Base-by-base conservation (phyloP, 352 stramenopile genomes). In the Globisporangium orthogonon region DNA sequence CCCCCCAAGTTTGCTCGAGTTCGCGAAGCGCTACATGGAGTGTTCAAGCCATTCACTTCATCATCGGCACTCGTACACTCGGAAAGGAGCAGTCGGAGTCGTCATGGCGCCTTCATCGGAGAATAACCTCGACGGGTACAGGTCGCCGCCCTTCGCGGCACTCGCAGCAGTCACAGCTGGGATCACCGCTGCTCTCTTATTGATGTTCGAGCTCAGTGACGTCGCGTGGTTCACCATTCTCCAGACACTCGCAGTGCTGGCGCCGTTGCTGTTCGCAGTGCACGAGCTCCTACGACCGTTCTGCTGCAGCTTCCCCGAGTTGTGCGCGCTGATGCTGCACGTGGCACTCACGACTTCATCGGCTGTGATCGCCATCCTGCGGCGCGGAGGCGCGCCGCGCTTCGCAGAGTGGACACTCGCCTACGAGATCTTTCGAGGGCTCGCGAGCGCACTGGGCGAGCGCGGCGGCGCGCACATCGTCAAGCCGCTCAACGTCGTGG, bases 341-440 rank as follows among this genome's bases (percentile, higher is more conserved):
- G 66, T 74, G 4, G 23, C 18, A 30, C 44, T 35, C 15, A 63
- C 69, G 4, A 55, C 31, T 2, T 7, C 35, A 14, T 1, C 4
- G 4, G 45, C 54, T 15, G 30, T 60, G 9, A 9, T 17, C 7
- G 18, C 31, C 30, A 60, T 60, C 47, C 44, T 70, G 1, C 56
- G 50, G 1, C 69, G 76, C n/a, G 71, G 71, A 0, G 75, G 65
- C 48, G 55, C 54, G 35, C 65, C 73, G 15, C 65, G 56, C 14
- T 81, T 79, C 50, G 50, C 61, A 15, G 68, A 77, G 50, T 86
- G 73, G 76, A 74, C 73, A 33, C 58, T 86, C 17, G 41, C 51
- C 10, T 86, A 69, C 45, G 74, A 82, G 51, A n/a, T 71, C 40
- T 58, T 73, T 2, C 67, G 61, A 15, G 67, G 47, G 15, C 31